Evolutionary conservation across 768 basidiomycete species (phyloP).

Genomic region (Lactarius vividus): DNA sequence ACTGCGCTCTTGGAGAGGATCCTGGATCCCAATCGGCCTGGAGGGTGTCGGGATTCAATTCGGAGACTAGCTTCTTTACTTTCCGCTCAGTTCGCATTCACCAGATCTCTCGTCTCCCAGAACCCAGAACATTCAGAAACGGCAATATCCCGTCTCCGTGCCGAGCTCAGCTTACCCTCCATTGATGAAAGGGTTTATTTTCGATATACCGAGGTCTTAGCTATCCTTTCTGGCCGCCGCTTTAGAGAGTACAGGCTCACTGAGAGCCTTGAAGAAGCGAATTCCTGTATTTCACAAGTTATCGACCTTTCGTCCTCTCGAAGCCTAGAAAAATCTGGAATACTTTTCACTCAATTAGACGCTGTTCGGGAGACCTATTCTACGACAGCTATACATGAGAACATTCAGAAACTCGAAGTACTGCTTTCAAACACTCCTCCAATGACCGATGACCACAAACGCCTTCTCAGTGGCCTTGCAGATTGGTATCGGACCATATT

Average conservation of each 20-base stretch:
- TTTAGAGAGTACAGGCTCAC: background rate
- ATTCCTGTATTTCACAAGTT: background rate
- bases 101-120: background rate
- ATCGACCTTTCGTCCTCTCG: background rate
- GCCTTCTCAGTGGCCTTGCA: background rate
- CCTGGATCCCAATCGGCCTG: background rate
- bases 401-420: slow-evolving; percentile 1
- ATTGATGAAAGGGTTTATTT: background rate
- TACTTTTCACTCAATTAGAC: background rate
- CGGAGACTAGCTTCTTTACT: background rate
- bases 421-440: background rate
- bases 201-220: background rate
- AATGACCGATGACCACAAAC: background rate
- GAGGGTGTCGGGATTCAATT: background rate
- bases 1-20: background rate
- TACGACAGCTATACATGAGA: background rate
- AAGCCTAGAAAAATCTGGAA: background rate
- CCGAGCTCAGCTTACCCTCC: background rate
- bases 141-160: background rate
- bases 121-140: slow-evolving; percentile 6
- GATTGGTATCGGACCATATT: slow-evolving; percentile 7
- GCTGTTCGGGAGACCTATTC: background rate
- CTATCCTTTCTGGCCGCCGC: background rate
- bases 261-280: background rate
- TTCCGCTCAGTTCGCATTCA: background rate